Percentiles rank a stretch among this genome's conserved stretches.
Conservation (phyloP, 169 alveolate species). For the Babesia microti region DNA sequence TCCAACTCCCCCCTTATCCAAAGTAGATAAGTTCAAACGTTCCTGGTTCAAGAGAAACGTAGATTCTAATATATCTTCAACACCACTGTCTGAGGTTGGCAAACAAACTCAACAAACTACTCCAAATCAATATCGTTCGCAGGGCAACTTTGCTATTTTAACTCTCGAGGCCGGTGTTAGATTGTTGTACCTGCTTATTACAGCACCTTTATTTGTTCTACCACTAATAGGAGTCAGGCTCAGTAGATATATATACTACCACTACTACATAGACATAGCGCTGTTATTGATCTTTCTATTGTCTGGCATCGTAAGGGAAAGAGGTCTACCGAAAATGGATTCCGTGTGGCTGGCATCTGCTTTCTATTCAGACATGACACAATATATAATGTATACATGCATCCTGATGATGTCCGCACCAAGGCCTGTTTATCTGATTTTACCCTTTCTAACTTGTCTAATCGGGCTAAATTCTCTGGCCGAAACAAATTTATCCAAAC, state of each 20-base stretch:
- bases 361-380: conserved; percentile 8
- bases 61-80: too few species aligned
- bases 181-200: too few species aligned
- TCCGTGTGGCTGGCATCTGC: conserved; percentile 3
- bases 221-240: too few species aligned
- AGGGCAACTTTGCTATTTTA: too few species aligned
- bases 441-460: conserved; percentile 24
- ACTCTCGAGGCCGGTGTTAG: too few species aligned
- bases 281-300: conserved; percentile 19
- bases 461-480: conserved; percentile 12
- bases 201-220: too few species aligned
- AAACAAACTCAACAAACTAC: too few species aligned
- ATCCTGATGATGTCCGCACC: conserved; percentile 9
- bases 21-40: conserved; percentile 36
- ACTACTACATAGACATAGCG: conserved; percentile 4
- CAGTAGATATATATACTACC: neutral
- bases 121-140: too few species aligned
- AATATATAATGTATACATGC: conserved; percentile 15
- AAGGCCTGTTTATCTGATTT: conserved; percentile 3
- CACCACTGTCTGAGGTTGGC: too few species aligned
- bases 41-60: conserved; percentile 35
- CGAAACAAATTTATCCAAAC: conserved; percentile 1
- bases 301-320: conserved; percentile 15
- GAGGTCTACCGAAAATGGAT: conserved; percentile 10
- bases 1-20: conserved; percentile 34